Base-by-base conservation (phyloP, 352 stramenopile species). In the Phytophthora meadii region DNA sequence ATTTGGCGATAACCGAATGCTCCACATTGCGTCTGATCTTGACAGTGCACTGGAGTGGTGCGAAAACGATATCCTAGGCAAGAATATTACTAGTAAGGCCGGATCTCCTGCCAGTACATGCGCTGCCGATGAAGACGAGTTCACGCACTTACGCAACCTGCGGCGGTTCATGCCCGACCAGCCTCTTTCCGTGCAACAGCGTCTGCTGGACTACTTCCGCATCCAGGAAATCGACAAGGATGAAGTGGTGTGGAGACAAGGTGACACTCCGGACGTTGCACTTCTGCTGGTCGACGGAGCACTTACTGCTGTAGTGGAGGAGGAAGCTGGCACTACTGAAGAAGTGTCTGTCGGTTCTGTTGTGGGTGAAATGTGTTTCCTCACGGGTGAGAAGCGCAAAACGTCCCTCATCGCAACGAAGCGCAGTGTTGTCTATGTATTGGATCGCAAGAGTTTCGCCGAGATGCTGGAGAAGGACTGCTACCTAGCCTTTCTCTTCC, bases 351-450 rank as follows among this genome's bases (percentile, higher is more conserved):
- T 86, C 0, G 85, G 85, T n/a, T 82, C 85, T 0, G 74, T 94
- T n/a, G 74, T 94, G 10, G 85, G 85, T 11, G 85, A 94, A 52
- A 65, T 94, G 54, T 94, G 85, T 61, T 81, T 94, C 22, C 65
- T 93, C 10, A 93, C 85, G 2, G 82, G 83, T 2, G 85, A 93
- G 54, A 94, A 94, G 52, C 85, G 82, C 34, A 92, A 92, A 52
- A 92, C 85, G n/a, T 88, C 85, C 17, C 68, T 92, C 5, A 61
- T 92, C 2, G 84, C 85, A 4, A 81, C 67, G 6, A 68, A 78
- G 32, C 66, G 70, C 3, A 89, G 85, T 27, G 81, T 91, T 32
- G 80, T 90, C 30, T 93, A 92, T 66, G 82, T 89, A 24, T 71
- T 93, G 52, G 76, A 81, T 1, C 68, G 74, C 30, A 49, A 55